Evolutionary conservation across 805 yeast genomes (phyloP).

Genomic region (Saturnispora ahearnii): DNA sequence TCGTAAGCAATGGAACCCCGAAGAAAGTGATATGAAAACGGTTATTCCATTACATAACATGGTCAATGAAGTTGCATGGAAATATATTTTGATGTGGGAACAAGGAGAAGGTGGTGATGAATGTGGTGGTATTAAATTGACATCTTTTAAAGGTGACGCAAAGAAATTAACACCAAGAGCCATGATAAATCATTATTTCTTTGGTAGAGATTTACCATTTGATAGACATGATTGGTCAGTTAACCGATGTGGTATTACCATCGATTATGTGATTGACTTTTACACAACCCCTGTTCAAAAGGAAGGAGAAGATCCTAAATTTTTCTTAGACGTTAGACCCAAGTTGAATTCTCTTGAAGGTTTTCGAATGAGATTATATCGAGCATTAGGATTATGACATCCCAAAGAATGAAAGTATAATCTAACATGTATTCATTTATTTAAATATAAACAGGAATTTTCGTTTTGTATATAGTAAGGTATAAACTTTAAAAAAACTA

Average conservation of each 20-base stretch:
- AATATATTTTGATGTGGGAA: constrained; percentile 79
- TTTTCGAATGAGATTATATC: constrained; percentile 52
- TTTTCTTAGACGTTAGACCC: constrained; percentile 86
- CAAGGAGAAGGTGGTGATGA: constrained; percentile 41
- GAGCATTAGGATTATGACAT: constrained; percentile 45
- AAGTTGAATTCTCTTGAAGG: constrained; percentile 81
- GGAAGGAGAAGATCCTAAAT: constrained; percentile 43
- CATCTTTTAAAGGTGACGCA: constrained; percentile 85
- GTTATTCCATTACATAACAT: constrained; percentile 92
- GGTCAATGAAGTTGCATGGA: constrained; percentile 92
- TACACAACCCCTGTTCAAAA: constrained; percentile 33
- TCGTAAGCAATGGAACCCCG: constrained; percentile 82
- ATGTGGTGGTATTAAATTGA: constrained; percentile 81
- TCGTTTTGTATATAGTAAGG: constrained; percentile 1
- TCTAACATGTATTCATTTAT: not conserved
- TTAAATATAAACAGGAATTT: constrained; percentile 8
- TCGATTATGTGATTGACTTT: constrained; percentile 91
- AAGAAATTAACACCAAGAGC: constrained; percentile 85
- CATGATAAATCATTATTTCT: constrained; percentile 46
- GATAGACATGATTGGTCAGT: constrained; percentile 95
- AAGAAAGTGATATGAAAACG: constrained; percentile 72
- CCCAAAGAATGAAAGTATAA: too few species aligned
- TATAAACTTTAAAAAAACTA: not conserved
- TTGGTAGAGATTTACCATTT: constrained; percentile 72
- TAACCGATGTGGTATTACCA: constrained; percentile 70